A percentile compares a stretch with the other conserved stretches of the same genome.
Conservation (phyloP, 805 yeast species). For the Torulaspora franciscae region DNA sequence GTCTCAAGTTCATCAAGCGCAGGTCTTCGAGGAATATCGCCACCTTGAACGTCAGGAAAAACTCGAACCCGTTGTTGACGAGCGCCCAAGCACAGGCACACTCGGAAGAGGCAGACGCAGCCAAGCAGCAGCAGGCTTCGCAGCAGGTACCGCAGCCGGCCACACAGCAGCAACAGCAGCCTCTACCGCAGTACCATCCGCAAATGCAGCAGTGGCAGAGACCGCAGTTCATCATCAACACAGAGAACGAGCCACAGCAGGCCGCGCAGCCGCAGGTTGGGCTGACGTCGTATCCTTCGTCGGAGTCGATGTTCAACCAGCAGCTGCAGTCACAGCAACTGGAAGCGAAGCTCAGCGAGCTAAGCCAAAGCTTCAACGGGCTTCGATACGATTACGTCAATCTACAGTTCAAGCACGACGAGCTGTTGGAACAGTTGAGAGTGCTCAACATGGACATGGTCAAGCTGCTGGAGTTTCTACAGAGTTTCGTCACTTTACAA, state of each 20-base stretch:
- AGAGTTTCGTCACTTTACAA: constrained; percentile 22
- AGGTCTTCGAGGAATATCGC: constrained; percentile 45
- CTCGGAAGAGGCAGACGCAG: constrained; percentile 4
- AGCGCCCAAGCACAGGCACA: constrained; percentile 7
- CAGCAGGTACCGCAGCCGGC: constrained; percentile 6
- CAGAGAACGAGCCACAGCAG: constrained; percentile 9
- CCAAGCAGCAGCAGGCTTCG: constrained; percentile 4
- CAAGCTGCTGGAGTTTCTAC: constrained; percentile 45
- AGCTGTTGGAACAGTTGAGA: constrained; percentile 45
- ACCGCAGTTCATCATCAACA: constrained; percentile 5
- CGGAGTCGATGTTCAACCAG: constrained; percentile 9
- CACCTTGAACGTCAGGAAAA: constrained; percentile 16
- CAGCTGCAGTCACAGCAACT: constrained; percentile 10
- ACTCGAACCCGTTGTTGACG: constrained; percentile 8
- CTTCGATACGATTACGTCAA: constrained; percentile 42
- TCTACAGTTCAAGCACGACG: constrained; percentile 44
- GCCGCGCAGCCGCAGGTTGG: constrained; percentile 8
- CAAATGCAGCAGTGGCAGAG: constrained; percentile 9
- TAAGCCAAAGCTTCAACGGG: constrained; percentile 37
- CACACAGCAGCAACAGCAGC: constrained; percentile 6
- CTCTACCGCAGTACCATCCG: constrained; percentile 8
- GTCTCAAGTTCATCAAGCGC: constrained; percentile 71
- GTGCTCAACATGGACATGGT: constrained; percentile 51
- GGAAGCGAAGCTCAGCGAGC: constrained; percentile 32
- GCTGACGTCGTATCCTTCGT: constrained; percentile 9